Evolutionary conservation across 2,329 filamentous ascomycete species (phyloP).

Genomic region (Xylariomycetidae sp.): DNA sequence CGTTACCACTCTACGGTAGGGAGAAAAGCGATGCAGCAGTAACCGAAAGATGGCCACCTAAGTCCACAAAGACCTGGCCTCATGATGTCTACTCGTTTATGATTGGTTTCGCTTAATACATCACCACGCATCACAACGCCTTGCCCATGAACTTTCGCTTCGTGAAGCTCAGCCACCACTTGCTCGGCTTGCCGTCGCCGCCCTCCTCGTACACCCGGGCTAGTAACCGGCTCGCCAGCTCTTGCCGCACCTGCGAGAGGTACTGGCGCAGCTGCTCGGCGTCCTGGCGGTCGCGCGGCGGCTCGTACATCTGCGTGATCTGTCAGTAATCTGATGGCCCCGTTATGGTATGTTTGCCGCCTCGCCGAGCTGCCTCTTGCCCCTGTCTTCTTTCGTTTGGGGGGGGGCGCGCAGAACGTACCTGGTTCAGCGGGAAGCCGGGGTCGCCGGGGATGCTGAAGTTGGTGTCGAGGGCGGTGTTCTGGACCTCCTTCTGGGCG

Average conservation of each 20-base stretch:
- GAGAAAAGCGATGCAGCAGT: no score
- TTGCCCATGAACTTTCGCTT: conserved; percentile 99
- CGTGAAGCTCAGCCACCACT: conserved; percentile 98
- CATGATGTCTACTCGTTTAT: neutral
- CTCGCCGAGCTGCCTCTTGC: no score
- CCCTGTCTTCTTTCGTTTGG: no score
- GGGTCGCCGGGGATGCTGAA: conserved; percentile 94
- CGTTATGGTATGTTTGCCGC: no score
- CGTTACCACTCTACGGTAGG: no score
- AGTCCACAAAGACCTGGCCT: no score
- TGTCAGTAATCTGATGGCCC: no score
- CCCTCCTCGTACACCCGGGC: conserved; percentile 79
- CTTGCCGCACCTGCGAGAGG: conserved; percentile 86
- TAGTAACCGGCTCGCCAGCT: conserved; percentile 76
- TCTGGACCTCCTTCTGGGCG: conserved; percentile 71
- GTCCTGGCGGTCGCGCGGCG: conserved; percentile 79
- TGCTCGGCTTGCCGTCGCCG: conserved; percentile 61
- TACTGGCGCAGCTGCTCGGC: conserved; percentile 86
- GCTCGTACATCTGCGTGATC: conserved; percentile 71
- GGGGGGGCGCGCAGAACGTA: conserved; percentile 26
- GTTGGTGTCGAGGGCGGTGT: conserved; percentile 83
- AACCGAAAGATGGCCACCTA: no score
- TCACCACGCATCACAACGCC: conserved; percentile 57
- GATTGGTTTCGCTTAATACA: neutral
- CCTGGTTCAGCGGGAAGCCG: conserved; percentile 87